These are phyloP conservation scores for Quercus tomentella DNA, from an alignment of 331 rosid species.

Conservation along the genomic window DNA sequence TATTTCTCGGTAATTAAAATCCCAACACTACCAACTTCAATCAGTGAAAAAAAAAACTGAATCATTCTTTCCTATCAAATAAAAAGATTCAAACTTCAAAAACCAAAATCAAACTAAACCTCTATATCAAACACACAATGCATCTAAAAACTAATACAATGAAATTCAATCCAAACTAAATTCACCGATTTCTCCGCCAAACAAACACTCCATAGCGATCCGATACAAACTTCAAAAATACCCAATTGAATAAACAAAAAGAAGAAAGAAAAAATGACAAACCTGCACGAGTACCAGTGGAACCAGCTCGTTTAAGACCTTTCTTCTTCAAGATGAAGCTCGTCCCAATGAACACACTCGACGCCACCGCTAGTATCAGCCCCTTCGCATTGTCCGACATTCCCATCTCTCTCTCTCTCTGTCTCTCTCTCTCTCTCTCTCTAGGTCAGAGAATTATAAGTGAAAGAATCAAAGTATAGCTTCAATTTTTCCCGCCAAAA, in stretches of 20 bases:
- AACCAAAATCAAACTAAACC: no score
- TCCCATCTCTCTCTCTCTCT: constrained; percentile 41
- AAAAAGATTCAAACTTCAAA: no score
- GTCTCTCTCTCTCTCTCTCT: not conserved
- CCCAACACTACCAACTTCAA: not conserved
- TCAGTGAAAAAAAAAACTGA: not conserved
- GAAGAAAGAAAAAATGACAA: not conserved
- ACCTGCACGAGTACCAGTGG: constrained; percentile 86
- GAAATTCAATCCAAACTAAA: not conserved
- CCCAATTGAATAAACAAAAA: not conserved
- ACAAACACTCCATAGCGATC: no score
- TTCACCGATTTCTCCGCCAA: not conserved
- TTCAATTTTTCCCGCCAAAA: constrained; percentile 33
- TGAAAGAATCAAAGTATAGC: not conserved
- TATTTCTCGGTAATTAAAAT: not conserved
- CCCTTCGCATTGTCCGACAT: constrained; percentile 71
- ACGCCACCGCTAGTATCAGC: constrained; percentile 64
- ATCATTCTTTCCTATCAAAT: not conserved
- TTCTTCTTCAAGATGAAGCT: constrained; percentile 96
- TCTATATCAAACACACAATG: no score
- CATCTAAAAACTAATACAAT: not conserved
- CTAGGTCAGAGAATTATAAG: not conserved
- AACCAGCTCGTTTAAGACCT: constrained; percentile 84
- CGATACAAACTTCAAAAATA: no score
- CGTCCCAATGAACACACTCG: constrained; percentile 82